Conservation (phyloP, 2,329 filamentous ascomycete species). For the Chaetothyriales sp. region DNA sequence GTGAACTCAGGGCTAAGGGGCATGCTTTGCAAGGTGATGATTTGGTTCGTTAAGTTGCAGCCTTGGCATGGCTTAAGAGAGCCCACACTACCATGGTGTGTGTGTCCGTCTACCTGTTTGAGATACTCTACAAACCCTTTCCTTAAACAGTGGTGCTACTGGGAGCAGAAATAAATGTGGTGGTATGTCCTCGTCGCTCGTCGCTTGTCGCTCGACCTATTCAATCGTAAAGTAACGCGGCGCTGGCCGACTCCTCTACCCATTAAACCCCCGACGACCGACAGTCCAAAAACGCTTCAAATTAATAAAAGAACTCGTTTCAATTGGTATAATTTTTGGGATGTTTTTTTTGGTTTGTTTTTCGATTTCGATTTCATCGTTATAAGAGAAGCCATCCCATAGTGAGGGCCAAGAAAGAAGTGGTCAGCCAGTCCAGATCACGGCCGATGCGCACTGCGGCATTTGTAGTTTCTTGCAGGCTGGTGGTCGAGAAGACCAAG, state of each 20-base stretch:
- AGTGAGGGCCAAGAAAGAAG: not conserved
- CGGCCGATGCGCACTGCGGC: not conserved
- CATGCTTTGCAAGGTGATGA: no score
- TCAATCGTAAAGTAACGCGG: no score
- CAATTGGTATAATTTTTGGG: not conserved
- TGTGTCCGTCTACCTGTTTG: no score
- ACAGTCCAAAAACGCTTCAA: no score
- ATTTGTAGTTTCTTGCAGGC: not conserved
- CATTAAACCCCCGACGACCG: no score
- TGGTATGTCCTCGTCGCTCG: no score
- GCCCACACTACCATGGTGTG: no score
- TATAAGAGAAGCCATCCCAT: not conserved
- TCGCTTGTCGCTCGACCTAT: not conserved
- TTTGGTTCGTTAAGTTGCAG: no score
- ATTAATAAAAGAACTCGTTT: not conserved
- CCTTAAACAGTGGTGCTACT: not conserved
- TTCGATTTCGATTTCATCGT: not conserved
- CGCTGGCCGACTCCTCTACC: no score
- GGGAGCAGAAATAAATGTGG: not conserved
- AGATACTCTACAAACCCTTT: no score
- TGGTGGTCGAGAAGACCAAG: constrained; percentile 46
- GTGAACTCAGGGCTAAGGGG: no score
- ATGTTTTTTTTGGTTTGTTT: not conserved
- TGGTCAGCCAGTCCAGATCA: not conserved
- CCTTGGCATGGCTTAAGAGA: no score